Percentiles rank a stretch among this genome's conserved stretches.
phyloP scores from a whole-genome alignment of 805 yeast species.

The Wickerhamiella alocasiicola region DNA sequence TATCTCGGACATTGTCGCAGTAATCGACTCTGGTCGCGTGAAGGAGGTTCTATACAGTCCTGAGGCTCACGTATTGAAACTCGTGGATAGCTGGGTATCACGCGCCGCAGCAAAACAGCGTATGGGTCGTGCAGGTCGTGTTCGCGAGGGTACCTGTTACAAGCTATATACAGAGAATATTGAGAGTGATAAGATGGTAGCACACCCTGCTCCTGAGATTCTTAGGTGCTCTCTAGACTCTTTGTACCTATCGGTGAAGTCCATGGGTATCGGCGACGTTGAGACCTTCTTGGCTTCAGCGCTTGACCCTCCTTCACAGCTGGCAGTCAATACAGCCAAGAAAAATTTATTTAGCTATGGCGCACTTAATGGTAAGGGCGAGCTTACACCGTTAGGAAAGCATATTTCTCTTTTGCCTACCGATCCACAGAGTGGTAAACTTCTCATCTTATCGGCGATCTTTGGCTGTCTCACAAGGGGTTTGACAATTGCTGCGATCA shows the following conservation, averaged over 20 bases:
- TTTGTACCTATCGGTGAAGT: constrained; percentile 66
- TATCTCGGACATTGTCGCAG: constrained; percentile 87
- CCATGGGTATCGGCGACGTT: constrained; percentile 76
- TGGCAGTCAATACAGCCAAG: constrained; percentile 40
- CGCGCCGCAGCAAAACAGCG: constrained; percentile 82
- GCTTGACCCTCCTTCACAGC: constrained; percentile 62
- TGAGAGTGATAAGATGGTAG: constrained; percentile 43
- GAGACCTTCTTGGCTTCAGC: constrained; percentile 58
- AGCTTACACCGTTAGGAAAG: constrained; percentile 64
- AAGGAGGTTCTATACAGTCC: constrained; percentile 66
- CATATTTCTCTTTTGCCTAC: constrained; percentile 71
- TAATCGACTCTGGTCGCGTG: constrained; percentile 76
- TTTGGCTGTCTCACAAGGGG: constrained; percentile 72
- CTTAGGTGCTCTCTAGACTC: constrained; percentile 73
- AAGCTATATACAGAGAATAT: constrained; percentile 61
- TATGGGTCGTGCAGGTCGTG: constrained; percentile 98
- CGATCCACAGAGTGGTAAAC: constrained; percentile 75
- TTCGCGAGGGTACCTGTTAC: constrained; percentile 67
- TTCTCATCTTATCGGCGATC: constrained; percentile 64
- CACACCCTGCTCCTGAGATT: constrained; percentile 81
- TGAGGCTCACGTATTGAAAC: constrained; percentile 49
- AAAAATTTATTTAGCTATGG: constrained; percentile 55
- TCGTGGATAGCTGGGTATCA: constrained; percentile 78
- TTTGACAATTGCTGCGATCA: constrained; percentile 66
- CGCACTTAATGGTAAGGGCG: constrained; percentile 39